Conservation (phyloP, 1,139 yeast genomes). For the Martiniozyma asiatica region DNA sequence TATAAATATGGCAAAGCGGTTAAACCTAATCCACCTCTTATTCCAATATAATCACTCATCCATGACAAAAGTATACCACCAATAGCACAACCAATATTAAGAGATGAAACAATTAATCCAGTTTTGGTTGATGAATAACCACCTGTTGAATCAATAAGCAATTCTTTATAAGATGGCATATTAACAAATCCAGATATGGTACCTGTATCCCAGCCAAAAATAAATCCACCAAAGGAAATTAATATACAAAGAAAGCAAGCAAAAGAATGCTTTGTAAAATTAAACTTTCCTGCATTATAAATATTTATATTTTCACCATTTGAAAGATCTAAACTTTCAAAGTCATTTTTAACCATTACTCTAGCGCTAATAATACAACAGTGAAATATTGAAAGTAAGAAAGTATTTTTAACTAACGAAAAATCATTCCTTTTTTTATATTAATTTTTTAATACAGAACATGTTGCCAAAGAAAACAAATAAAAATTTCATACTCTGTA, state of each 20-base stretch:
- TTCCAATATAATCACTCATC: slow-evolving; percentile 46
- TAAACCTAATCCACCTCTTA: slow-evolving; percentile 44
- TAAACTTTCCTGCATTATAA: too few species aligned
- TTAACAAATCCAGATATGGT: slow-evolving; percentile 68
- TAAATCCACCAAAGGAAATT: slow-evolving; percentile 50
- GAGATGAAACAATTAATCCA: slow-evolving; percentile 54
- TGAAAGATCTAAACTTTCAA: too few species aligned
- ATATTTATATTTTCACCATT: too few species aligned
- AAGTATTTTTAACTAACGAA: too few species aligned
- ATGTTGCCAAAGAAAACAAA: too few species aligned
- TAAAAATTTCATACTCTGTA: too few species aligned
- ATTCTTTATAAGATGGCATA: slow-evolving; percentile 45
- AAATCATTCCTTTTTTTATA: too few species aligned
- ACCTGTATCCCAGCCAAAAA: slow-evolving; percentile 71
- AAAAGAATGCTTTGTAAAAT: too few species aligned
- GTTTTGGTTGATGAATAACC: slow-evolving; percentile 29
- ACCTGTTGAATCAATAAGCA: slow-evolving; percentile 37
- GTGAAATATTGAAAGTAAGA: too few species aligned
- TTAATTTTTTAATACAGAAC: too few species aligned
- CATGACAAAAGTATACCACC: slow-evolving; percentile 50
- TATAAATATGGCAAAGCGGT: slow-evolving; percentile 44
- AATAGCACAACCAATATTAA: slow-evolving; percentile 60
- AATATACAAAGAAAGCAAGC: slow-evolving; percentile 10
- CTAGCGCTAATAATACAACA: too few species aligned
- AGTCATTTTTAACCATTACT: too few species aligned